Percentiles rank a stretch among this genome's conserved stretches.
phyloP scores from a whole-genome alignment of 2,329 filamentous ascomycete species.

The Thyridium curvatum region DNA sequence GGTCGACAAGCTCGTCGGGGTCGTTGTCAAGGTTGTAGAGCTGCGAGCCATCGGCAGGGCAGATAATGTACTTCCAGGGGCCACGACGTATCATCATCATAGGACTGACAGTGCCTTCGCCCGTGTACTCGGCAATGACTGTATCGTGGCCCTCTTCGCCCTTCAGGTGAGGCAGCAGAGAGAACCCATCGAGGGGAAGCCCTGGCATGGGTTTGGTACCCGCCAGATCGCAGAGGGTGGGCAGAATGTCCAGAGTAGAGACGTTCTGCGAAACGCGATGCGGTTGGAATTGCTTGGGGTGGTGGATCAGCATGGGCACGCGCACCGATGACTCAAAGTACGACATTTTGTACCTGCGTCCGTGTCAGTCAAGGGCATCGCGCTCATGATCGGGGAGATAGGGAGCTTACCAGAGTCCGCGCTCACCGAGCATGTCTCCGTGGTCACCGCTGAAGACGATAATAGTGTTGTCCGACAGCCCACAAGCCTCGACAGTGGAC shows the following conservation, averaged over 20 bases:
- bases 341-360: constrained; percentile 78
- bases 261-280: constrained; percentile 78
- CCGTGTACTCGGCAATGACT: constrained; percentile 92
- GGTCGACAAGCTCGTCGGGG: constrained; percentile 70
- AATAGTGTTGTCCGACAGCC: constrained; percentile 78
- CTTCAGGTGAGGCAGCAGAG: constrained; percentile 71
- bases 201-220: constrained; percentile 62
- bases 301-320: constrained; percentile 79
- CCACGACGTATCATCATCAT: constrained; percentile 92
- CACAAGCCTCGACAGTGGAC: constrained; percentile 69
- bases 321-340: constrained; percentile 91
- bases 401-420: constrained; percentile 64
- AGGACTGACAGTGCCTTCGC: constrained; percentile 82
- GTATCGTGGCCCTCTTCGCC: constrained; percentile 69
- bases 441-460: constrained; percentile 91
- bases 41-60: constrained; percentile 76
- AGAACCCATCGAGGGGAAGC: constrained; percentile 81
- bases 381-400: not conserved
- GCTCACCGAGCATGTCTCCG: constrained; percentile 92
- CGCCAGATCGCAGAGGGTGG: constrained; percentile 79
- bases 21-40: constrained; percentile 75
- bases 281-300: constrained; percentile 66
- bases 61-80: constrained; percentile 85
- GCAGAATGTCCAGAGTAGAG: constrained; percentile 84
- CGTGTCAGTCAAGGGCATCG: no score